Evolutionary conservation across 2,329 filamentous ascomycete genomes (phyloP).

Genomic region (Trichophyton benhamiae): DNA sequence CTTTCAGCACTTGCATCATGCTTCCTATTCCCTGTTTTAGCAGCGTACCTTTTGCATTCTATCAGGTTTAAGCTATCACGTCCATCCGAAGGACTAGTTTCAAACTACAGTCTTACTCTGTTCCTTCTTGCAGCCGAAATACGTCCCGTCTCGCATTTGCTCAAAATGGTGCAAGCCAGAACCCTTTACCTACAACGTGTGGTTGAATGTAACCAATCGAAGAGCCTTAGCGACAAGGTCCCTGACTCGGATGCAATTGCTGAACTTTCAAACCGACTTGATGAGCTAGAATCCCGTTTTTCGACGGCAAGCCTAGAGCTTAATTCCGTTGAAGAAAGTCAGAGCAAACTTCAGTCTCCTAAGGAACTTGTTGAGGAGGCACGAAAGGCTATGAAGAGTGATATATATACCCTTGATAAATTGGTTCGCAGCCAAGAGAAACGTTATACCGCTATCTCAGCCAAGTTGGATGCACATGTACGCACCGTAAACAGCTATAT

Average conservation of each 20-base stretch:
- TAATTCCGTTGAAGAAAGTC: neutral
- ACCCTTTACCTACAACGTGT: slow-evolving; percentile 72
- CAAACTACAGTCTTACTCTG: slow-evolving; percentile 83
- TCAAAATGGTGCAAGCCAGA: slow-evolving; percentile 65
- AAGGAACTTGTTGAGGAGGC: slow-evolving; percentile 12
- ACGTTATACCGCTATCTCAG: slow-evolving; percentile 59
- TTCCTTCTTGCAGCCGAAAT: slow-evolving; percentile 82
- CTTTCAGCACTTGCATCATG: slow-evolving; percentile 62
- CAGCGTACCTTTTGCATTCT: slow-evolving; percentile 72
- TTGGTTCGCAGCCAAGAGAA: slow-evolving; percentile 88
- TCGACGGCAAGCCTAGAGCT: neutral
- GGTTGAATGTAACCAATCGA: slow-evolving; percentile 33
- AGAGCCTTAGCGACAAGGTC: slow-evolving; percentile 20
- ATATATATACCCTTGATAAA: slow-evolving; percentile 76
- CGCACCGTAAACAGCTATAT: slow-evolving; percentile 62
- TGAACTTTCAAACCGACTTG: slow-evolving; percentile 53
- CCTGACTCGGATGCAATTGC: slow-evolving; percentile 28
- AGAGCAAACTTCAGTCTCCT: slow-evolving; percentile 17
- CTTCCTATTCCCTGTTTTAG: slow-evolving; percentile 63
- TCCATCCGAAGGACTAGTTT: slow-evolving; percentile 75
- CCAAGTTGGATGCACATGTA: slow-evolving; percentile 55
- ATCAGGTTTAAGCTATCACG: slow-evolving; percentile 70
- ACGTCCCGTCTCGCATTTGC: slow-evolving; percentile 66
- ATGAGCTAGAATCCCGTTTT: slow-evolving; percentile 53
- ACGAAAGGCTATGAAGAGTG: slow-evolving; percentile 31